phyloP scores from a whole-genome alignment of 202 grass and related monocot genomes.

The Carex sylvatica region DNA sequence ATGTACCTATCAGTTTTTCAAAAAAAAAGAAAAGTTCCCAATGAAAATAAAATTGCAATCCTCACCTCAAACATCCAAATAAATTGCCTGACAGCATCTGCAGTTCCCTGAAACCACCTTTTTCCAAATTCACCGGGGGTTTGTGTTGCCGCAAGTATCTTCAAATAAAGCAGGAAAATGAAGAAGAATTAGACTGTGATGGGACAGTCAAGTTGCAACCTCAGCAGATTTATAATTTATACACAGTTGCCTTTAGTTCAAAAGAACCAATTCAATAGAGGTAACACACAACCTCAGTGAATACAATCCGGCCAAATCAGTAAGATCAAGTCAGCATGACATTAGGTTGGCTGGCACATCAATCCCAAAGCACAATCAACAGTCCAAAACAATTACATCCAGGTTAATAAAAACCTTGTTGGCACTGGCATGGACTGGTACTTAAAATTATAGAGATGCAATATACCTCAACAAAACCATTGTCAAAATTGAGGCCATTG shows the following conservation, averaged over 20 bases:
- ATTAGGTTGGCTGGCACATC: not conserved
- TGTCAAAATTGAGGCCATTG: slow-evolving; percentile 49
- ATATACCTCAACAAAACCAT: slow-evolving; percentile 62
- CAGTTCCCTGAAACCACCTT: slow-evolving; percentile 84
- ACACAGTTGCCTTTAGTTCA: not conserved
- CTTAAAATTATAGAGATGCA: not conserved
- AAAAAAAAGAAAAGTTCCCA: not conserved
- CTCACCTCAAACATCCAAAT: slow-evolving; percentile 76
- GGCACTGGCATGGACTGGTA: not conserved
- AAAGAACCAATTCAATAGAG: not conserved
- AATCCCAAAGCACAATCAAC: not conserved
- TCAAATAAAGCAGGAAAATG: not conserved
- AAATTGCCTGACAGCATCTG: slow-evolving; percentile 82
- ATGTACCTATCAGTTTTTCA: too few relatives aligned
- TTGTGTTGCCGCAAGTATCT: slow-evolving; percentile 85
- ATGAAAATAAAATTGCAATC: slow-evolving; percentile 6
- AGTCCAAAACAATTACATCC: not conserved
- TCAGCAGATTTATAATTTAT: not conserved
- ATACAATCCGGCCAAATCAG: not conserved
- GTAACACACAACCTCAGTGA: not conserved
- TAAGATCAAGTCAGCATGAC: not conserved
- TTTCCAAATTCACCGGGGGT: slow-evolving; percentile 69
- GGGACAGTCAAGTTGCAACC: not conserved
- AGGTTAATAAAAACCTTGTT: not conserved
- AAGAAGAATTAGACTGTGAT: not conserved